Base-by-base conservation (phyloP, 345 rosid species). In the Orychophragmus violaceus region DNA sequence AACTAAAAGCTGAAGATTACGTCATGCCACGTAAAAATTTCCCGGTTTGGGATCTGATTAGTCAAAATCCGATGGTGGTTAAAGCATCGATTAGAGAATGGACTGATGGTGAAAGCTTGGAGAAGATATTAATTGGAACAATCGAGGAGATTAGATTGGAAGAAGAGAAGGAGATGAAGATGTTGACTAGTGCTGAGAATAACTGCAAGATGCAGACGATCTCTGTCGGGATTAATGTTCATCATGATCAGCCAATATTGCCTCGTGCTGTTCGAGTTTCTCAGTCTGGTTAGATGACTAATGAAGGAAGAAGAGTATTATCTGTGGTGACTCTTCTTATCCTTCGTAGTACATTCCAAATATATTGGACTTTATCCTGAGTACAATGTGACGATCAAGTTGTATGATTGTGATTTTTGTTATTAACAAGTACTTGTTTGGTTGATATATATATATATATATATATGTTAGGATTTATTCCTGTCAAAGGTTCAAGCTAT, bases 1-100 rank as follows among this genome's bases (percentile, higher is more conserved):
- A 76, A 79, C 94, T 93, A 2, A 55, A 30, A 5, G 68, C 82
- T 6, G 55, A 64, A 37, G 96, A 87, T 75, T 70, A 65, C 55
- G 49, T 82, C 70, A 89, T 93, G 97, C 98, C 97, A 5, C 91
- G 95, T 78, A 89, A 89, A 74, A 78, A 86, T 10, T 92, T 77
- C 32, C 96, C 98, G 2, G 79, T 86, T 5, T 89, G 96, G 98
- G 87, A 84, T 18, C 76, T 89, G n/a, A 89, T 89, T 27, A 59
- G 76, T 76, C 61, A 59, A 48, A 84, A 86, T 62, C 89, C 89
- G 0, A 61, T 63, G 74, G 28, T 78, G 7, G 51, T 92, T 13
- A 82, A 83, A 76, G 96, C 96, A 1, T 60, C 83, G 37, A 84
- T 89, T 25, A 82, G 83, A 64, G 93, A 80, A 48, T 92, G 96